These are phyloP conservation scores for Tricholomella constricta DNA, from an alignment of 768 basidiomycete species.

Conservation along the genomic window DNA sequence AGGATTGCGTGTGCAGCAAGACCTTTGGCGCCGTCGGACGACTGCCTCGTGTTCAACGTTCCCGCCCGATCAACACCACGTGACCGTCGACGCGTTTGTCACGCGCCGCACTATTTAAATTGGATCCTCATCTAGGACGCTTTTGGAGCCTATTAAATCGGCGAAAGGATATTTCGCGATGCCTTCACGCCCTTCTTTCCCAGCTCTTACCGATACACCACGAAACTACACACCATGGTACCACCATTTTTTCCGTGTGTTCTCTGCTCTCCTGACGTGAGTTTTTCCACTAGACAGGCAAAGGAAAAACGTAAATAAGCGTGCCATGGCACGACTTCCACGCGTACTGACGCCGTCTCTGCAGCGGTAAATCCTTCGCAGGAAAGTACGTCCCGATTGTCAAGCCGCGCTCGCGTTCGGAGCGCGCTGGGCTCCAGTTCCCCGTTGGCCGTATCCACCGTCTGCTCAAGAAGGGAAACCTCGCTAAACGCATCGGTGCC, in stretches of 20 bases:
- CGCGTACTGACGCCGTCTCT: slow-evolving; percentile 11
- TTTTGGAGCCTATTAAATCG: no score
- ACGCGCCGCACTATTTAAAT: not conserved
- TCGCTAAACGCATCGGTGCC: slow-evolving; percentile 68
- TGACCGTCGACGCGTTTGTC: slow-evolving; percentile 22
- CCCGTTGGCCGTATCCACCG: slow-evolving; percentile 86
- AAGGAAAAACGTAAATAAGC: slow-evolving; percentile 51
- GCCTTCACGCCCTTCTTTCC: slow-evolving; percentile 3
- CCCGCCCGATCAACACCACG: slow-evolving; percentile 13
- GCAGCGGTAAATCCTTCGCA: slow-evolving; percentile 20
- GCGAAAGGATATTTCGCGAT: not conserved
- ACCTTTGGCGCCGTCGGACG: slow-evolving; percentile 16
- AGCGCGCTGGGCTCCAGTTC: slow-evolving; percentile 66
- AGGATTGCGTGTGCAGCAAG: slow-evolving; percentile 4
- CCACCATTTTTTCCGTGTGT: slow-evolving; percentile 12
- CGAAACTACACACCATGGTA: slow-evolving; percentile 17
- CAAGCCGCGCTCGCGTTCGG: slow-evolving; percentile 70
- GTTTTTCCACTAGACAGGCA: slow-evolving; percentile 44
- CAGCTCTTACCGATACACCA: not conserved
- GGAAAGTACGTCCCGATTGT: slow-evolving; percentile 44
- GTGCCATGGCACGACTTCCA: not conserved
- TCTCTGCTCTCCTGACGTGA: slow-evolving; percentile 7
- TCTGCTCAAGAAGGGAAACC: slow-evolving; percentile 72
- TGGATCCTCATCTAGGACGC: no score
- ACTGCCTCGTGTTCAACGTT: slow-evolving; percentile 21